A percentile compares a stretch with the other conserved stretches of the same genome.
phyloP scores from a whole-genome alignment of 2,329 filamentous ascomycete species.

The Boeremia lycopersici region DNA sequence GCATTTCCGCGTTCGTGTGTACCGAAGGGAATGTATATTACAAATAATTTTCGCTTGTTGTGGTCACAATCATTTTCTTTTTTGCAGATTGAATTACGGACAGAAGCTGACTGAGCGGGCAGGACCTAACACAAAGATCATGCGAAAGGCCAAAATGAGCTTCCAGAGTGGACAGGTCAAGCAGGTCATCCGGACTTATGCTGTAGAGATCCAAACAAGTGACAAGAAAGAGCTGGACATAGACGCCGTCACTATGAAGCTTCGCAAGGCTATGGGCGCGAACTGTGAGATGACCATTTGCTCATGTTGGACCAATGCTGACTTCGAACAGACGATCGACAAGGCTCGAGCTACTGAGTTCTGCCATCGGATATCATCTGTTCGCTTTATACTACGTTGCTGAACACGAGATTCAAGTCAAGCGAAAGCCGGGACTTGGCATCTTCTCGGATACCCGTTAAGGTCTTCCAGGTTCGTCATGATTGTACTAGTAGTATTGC shows the following conservation, averaged over 20 bases:
- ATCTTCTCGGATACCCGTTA: neutral
- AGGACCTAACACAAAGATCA: slow-evolving; percentile 62
- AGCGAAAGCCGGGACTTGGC: neutral
- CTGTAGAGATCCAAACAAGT: slow-evolving; percentile 67
- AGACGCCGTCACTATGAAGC: slow-evolving; percentile 63
- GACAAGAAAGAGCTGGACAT: slow-evolving; percentile 67
- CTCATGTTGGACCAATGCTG: slow-evolving; percentile 6
- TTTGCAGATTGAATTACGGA: neutral
- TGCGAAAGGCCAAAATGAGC: slow-evolving; percentile 72
- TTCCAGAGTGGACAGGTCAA: slow-evolving; percentile 72
- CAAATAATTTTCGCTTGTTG: neutral
- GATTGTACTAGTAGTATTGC: no score
- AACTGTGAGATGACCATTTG: slow-evolving; percentile 62
- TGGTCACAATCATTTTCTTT: neutral
- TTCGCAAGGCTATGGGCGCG: slow-evolving; percentile 71
- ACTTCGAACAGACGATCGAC: slow-evolving; percentile 25
- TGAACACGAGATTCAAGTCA: neutral
- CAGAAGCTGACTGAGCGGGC: neutral
- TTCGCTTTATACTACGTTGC: neutral
- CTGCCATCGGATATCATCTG: neutral
- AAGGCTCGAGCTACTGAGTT: slow-evolving; percentile 27
- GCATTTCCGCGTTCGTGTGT: slow-evolving; percentile 12
- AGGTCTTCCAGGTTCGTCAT: no score
- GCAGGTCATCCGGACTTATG: slow-evolving; percentile 67
- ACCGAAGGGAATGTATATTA: neutral